Base-by-base conservation (phyloP, 768 basidiomycete genomes). In the Boletus barrowsii region DNA sequence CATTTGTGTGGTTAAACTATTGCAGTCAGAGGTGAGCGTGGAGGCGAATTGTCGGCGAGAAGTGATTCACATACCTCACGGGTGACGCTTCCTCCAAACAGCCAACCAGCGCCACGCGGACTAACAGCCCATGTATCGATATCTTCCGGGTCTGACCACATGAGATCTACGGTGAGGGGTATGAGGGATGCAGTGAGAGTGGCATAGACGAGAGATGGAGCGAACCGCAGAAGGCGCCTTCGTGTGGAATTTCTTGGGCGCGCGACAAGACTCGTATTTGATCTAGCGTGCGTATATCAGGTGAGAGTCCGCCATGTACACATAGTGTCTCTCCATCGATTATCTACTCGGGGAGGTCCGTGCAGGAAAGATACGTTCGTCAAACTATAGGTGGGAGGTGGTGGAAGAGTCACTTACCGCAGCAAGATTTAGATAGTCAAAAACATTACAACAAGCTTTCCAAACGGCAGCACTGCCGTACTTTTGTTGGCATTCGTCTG, bases 101-200 rank as follows among this genome's bases (percentile, higher is more conserved):
- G 74, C 90, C 93, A 98, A 0, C 96, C 96, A 6, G 96, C 96
- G 18, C 96, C 96, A 37, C 96, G 81, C 5, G 96, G 96, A 60
- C 92, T 95, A 50, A 98, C 92, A 5, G 93, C 95, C 96, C 96
- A 98, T 40, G 89, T 94, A 39, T 91, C 88, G 39, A 96, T 87
- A 41, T 96, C 91, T 65, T 98, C 94, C 4, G 89, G 95, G 69
- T 98, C 95, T 35, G 90, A 93, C 96, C 96, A 98, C 93, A 98
- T 97, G 13, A 98, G 81, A 67, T 98, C 93, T 93, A 48, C 10
- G 43, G 30, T 15, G 9, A 9, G 32, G 33, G 3, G 42, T 29
- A 35, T 37, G 42, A 30, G 26, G 32, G n/a, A 29, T 9, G 8
- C 9, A 29, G 29, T 29, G 24, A 40, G 22, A 18, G 10, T 32